Evolutionary conservation across 352 stramenopile species (phyloP), one percentile per base, ranked within the genome.

Genomic region (Aphanomyces euteiches): DNA sequence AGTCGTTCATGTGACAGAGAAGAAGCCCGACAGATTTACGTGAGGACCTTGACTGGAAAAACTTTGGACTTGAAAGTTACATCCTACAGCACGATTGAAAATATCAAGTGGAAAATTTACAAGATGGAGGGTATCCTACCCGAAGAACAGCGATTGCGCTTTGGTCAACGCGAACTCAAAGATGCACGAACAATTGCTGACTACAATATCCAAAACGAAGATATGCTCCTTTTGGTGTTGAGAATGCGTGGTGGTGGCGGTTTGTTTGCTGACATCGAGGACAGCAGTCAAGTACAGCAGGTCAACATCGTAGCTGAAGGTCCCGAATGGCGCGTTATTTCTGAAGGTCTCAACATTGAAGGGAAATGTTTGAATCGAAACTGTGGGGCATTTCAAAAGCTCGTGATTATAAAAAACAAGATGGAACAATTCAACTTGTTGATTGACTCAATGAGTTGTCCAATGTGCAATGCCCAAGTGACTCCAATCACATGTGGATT

Each of bases 321-420:
- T 7, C 65, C 65, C 6, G 7, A 7, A 39, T 71, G 65, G 65
- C 48, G 12, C 36, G 10, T 36, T 6, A 10, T 10, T 5, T 17
- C 37, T 36, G 7, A 6, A 3, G 65, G 64, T 13, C 56, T 71
- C 15, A 71, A 71, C 56, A 12, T 71, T 66, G 19, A 71, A 19
- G 65, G 65, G 10, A 39, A 47, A 66, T n/a, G 65, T 39, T 6
- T 17, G 47, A 61, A 17, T 12, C n/a, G 3, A 12, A 21, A n/a
- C 2, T 71, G 65, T 15, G n/a, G 7, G n/a, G 56, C 65, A 7
- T 66, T 28, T 45, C 47, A 21, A 7, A 47, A 5, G 7, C 7
- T 6, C 13, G 65, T 71, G n/a, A 34, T 71, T 38, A 13, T 47
- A 28, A n/a, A 15, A 37, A 37, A 56, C n/a, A 41, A 40, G 3